Evolutionary conservation across 305 asterid species (phyloP).

Genomic region (Euphrasia arctica): DNA sequence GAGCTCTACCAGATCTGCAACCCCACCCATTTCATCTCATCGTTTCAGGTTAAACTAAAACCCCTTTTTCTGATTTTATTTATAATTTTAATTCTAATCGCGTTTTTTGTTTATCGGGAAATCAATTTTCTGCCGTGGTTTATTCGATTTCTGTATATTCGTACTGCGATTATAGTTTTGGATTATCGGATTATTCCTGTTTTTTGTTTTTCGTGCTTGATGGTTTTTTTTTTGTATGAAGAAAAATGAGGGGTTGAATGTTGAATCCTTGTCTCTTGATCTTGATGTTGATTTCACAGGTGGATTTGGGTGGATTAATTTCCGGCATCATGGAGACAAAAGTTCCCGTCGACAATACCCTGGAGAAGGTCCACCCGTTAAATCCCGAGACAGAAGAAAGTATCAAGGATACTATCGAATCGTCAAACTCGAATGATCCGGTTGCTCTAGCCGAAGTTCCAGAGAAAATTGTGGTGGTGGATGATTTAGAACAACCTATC

Average conservation of each 20-base stretch:
- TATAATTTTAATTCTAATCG: no score
- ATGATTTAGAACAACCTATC: neutral
- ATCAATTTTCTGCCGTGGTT: neutral
- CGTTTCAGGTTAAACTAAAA: neutral
- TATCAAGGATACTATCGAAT: slow-evolving; percentile 22
- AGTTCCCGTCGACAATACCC: slow-evolving; percentile 21
- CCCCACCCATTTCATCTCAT: neutral
- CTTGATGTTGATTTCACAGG: slow-evolving; percentile 14
- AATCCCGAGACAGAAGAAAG: slow-evolving; percentile 21
- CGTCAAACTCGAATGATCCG: slow-evolving; percentile 16
- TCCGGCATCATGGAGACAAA: slow-evolving; percentile 34
- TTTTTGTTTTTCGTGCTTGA: neutral
- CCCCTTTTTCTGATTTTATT: slow-evolving; percentile 2
- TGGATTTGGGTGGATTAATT: slow-evolving; percentile 19
- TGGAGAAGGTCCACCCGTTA: slow-evolving; percentile 14
- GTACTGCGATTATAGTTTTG: neutral
- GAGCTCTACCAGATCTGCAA: slow-evolving; percentile 26
- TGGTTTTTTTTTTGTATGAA: no score
- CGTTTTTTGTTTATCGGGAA: neutral
- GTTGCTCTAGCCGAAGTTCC: slow-evolving; percentile 20
- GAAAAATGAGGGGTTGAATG: neutral
- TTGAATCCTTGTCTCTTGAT: neutral
- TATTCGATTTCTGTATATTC: neutral
- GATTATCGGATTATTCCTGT: neutral
- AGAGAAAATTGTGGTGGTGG: slow-evolving; percentile 24